Evolutionary conservation across 257 asterid genomes (phyloP), one percentile per base, ranked within the genome.

Genomic region (Gentiana macrophylla): DNA sequence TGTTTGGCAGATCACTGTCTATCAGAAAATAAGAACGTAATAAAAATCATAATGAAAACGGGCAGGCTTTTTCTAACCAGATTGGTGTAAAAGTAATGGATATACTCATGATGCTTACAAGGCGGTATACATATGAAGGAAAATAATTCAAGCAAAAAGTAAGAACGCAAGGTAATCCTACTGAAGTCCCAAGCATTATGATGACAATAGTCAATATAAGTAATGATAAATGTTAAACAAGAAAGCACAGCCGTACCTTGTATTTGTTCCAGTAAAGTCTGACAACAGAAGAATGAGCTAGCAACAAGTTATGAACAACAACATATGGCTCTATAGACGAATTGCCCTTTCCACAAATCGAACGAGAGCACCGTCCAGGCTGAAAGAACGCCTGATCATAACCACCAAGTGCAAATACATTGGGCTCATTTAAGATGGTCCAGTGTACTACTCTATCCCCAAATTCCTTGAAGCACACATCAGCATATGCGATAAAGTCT

Each of bases 391-490:
- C 81, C 35, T 8, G 1, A 12, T 55, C 67, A 60, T 79, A 75
- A 62, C 84, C 77, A 37, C 73, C 75, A 2, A 67, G 0, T 0
- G 70, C 67, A 37, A 58, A 67, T 32, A 60, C 9, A 66, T 73
- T 79, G 55, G 71, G 74, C 70, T 78, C 77, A 35, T 78, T 78
- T 5, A 79, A 50, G 8, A 77, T 64, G 12, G 79, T 79, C 84
- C 84, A 75, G 56, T 75, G 47, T 49, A 50, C 46, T 36, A 79
- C 81, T 54, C 84, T 56, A 57, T 75, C 77, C 15, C 84, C 84
- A 50, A 78, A 78, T 48, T 72, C 81, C 53, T 62, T 61, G 48
- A 79, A 75, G 67, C 81, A 79, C 46, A 69, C 79, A 37, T 75
- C 81, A 3, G 75, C 79, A 37, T 53, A 79, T 37, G 70, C 61